A percentile compares a stretch with the other conserved stretches of the same genome.
Conservation (phyloP, 1,284 basidiomycete genomes). For the Trichosporon ovoides region DNA sequence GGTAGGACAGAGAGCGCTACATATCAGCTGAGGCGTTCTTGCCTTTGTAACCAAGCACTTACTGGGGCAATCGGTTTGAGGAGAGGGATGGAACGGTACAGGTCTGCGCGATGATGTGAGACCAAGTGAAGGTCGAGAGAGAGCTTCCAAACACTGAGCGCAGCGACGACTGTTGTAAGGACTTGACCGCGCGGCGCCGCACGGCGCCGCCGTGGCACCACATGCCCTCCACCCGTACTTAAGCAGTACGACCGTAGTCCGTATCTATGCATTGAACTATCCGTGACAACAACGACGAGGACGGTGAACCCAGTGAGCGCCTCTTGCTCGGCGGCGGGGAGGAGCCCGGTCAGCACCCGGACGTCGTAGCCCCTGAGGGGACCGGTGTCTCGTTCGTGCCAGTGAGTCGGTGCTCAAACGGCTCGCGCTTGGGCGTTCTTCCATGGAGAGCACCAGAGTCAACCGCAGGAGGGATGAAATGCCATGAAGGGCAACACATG, state of each 20-base stretch:
- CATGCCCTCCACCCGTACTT: no score
- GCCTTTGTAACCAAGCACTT: not conserved
- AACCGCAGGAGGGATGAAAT: not conserved
- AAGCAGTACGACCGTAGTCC: no score
- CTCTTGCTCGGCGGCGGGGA: not conserved
- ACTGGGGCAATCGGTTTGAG: not conserved
- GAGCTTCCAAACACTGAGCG: not conserved
- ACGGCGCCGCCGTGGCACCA: no score
- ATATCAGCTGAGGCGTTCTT: not conserved
- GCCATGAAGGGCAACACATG: not conserved
- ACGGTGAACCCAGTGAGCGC: slow-evolving; percentile 1
- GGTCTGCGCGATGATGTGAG: not conserved
- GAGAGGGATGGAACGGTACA: not conserved
- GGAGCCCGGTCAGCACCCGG: not conserved
- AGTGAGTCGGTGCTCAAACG: not conserved
- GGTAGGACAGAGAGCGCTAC: slow-evolving; percentile 7
- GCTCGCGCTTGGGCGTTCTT: not conserved
- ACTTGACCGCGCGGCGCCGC: no score
- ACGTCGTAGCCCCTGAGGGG: not conserved
- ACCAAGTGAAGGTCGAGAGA: not conserved
- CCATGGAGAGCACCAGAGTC: not conserved
- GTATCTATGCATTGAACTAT: no score
- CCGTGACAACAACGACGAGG: no score
- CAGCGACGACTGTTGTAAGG: no score
- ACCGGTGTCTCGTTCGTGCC: not conserved